Conservation (phyloP, 352 stramenopile species). For the Globisporangium radiosum region DNA sequence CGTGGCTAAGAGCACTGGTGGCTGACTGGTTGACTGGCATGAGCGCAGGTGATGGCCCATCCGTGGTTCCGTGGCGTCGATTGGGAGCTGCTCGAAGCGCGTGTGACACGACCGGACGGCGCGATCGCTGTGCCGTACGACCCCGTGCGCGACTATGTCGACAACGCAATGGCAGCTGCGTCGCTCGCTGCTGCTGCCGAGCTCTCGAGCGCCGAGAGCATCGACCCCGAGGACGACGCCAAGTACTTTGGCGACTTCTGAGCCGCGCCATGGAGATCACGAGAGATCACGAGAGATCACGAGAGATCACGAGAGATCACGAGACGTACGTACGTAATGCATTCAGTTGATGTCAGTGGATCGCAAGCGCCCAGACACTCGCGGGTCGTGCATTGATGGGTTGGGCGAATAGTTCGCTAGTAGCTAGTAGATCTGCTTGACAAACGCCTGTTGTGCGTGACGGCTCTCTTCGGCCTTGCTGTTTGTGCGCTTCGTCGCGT, state of each 20-base stretch:
- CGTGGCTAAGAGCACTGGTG: too few species aligned
- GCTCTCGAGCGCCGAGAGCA: slow-evolving; percentile 64
- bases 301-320: too few species aligned
- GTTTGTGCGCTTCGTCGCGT: slow-evolving; percentile 30
- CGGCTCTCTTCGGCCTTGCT: slow-evolving; percentile 45
- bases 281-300: background rate
- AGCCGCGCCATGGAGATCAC: slow-evolving; percentile 2
- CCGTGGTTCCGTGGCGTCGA: slow-evolving; percentile 54
- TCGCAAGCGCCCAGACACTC: background rate
- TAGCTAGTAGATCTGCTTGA: slow-evolving; percentile 17
- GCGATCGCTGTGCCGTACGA: slow-evolving; percentile 24
- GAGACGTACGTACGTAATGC: too few species aligned
- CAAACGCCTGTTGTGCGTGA: slow-evolving; percentile 35
- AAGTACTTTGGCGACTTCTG: slow-evolving; percentile 72
- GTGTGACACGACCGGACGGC: slow-evolving; percentile 6
- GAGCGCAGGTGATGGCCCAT: slow-evolving; percentile 46
- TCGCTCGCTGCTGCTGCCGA: slow-evolving; percentile 1
- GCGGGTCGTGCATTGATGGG: too few species aligned
- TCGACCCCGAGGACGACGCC: slow-evolving; percentile 55
- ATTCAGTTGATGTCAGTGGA: background rate
- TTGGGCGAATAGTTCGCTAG: too few species aligned
- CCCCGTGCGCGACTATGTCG: slow-evolving; percentile 25
- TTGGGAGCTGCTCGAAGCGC: slow-evolving; percentile 26
- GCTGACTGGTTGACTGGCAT: background rate
- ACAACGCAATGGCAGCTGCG: background rate